A percentile compares a stretch with the other conserved stretches of the same genome.
Evolutionary conservation across 176 grass and related monocot genomes (phyloP).

Genomic region (Bothriochloa decipiens): DNA sequence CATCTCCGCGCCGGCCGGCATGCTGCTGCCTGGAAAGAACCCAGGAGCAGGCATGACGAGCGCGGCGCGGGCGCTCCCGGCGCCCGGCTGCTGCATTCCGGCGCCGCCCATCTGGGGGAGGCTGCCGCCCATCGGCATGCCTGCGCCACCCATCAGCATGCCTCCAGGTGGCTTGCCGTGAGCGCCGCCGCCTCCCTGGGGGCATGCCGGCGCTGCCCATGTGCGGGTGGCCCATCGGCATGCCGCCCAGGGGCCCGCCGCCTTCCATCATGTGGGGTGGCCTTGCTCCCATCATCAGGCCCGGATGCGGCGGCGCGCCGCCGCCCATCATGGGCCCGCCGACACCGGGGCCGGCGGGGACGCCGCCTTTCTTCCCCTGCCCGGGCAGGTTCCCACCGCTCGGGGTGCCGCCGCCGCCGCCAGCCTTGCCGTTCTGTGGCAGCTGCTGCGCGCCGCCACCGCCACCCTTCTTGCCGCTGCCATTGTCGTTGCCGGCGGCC

Average conservation of each 20-base stretch:
- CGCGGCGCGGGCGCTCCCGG: too few relatives aligned
- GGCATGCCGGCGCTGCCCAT: neutral
- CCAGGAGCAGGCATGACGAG: neutral
- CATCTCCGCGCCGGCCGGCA: slow-evolving; percentile 45
- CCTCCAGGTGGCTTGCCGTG: neutral
- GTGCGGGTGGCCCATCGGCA: slow-evolving; percentile 49
- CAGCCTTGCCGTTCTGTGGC: slow-evolving; percentile 8
- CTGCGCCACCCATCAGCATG: slow-evolving; percentile 39
- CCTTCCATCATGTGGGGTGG: slow-evolving; percentile 40
- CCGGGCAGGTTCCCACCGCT: slow-evolving; percentile 6
- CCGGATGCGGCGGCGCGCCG: slow-evolving; percentile 25
- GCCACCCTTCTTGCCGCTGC: slow-evolving; percentile 49
- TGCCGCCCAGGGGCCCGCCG: slow-evolving; percentile 44
- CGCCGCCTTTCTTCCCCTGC: slow-evolving; percentile 43
- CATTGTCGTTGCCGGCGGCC: neutral
- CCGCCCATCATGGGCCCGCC: slow-evolving; percentile 26
- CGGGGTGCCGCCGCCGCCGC: slow-evolving; percentile 45
- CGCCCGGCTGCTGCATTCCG: slow-evolving; percentile 34
- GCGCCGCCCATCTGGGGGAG: slow-evolving; percentile 40
- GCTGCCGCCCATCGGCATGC: slow-evolving; percentile 55
- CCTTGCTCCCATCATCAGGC: slow-evolving; percentile 33
- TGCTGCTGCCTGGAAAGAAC: slow-evolving; percentile 21
- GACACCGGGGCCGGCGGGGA: neutral
- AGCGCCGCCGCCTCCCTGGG: neutral
- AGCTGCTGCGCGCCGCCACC: neutral